Percentiles rank a stretch among this genome's conserved stretches.
Evolutionary conservation across 768 basidiomycete species (phyloP).

Genomic region (Neoboletus brunneissimus): DNA sequence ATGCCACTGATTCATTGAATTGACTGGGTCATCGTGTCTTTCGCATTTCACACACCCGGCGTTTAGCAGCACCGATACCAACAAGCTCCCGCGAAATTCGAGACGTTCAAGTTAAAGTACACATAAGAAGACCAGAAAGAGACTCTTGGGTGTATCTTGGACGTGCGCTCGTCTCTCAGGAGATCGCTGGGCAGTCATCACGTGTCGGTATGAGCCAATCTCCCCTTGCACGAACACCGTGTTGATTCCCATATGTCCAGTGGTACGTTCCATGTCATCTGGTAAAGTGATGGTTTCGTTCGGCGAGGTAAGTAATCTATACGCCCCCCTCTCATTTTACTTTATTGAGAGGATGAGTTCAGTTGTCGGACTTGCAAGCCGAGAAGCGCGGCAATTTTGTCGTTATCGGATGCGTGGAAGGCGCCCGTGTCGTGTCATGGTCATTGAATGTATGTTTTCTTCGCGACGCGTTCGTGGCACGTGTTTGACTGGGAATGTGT

Average conservation of each 20-base stretch:
- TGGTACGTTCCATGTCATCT: conserved; percentile 50
- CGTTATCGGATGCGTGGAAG: conserved; percentile 77
- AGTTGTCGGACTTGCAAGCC: conserved; percentile 74
- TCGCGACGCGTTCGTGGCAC: conserved; percentile 1
- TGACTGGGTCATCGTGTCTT: background rate
- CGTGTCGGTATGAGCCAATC: conserved; percentile 62
- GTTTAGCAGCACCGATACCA: conserved; percentile 24
- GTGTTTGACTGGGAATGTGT: conserved; percentile 12
- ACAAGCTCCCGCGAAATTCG: conserved; percentile 54
- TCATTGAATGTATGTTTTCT: conserved; percentile 64
- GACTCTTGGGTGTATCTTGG: conserved; percentile 84
- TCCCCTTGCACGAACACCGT: background rate
- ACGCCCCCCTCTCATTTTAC: background rate
- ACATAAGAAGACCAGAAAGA: conserved; percentile 73
- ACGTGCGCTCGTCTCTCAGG: conserved; percentile 72
- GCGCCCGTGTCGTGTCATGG: conserved; percentile 75
- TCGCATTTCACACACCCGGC: background rate
- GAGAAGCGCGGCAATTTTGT: conserved; percentile 89
- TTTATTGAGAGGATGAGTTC: conserved; percentile 1
- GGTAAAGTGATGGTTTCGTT: conserved; percentile 71
- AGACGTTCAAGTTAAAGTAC: conserved; percentile 82
- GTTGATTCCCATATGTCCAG: conserved; percentile 13
- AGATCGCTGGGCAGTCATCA: conserved; percentile 70
- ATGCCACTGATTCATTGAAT: conserved; percentile 10
- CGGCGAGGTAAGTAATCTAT: conserved; percentile 51